These are phyloP conservation scores for Backusella liffmaniae DNA, from an alignment of 192 early-diverging fungal species.

Conservation along the genomic window DNA sequence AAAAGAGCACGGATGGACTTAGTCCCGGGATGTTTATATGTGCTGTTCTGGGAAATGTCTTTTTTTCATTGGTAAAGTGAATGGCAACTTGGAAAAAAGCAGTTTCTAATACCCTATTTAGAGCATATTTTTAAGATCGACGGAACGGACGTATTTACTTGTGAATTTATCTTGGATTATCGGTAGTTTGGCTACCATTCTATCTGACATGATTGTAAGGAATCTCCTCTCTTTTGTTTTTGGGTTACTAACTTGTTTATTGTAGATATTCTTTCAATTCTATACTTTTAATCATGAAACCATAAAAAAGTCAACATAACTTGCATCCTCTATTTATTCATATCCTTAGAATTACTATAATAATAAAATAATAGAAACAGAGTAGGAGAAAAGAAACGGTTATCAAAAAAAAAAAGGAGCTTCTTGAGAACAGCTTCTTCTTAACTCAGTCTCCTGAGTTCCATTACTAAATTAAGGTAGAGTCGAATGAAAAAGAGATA, in stretches of 20 bases:
- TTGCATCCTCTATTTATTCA: neutral
- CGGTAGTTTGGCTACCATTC: constrained; percentile 65
- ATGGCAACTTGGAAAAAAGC: too few species aligned
- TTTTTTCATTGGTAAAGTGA: constrained; percentile 39
- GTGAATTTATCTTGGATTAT: constrained; percentile 73
- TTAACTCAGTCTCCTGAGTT: neutral
- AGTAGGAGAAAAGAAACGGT: neutral
- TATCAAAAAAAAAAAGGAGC: neutral
- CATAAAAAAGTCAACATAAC: neutral
- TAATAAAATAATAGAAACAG: neutral
- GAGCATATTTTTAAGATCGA: constrained; percentile 66
- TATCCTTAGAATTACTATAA: neutral
- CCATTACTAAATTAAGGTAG: neutral
- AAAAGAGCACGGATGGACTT: constrained; percentile 73
- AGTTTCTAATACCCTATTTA: constrained; percentile 27
- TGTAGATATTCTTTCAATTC: neutral
- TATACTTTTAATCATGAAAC: neutral
- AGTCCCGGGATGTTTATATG: constrained; percentile 79
- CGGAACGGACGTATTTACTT: constrained; percentile 58
- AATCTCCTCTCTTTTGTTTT: neutral
- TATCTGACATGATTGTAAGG: constrained; percentile 67
- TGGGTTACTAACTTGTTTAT: neutral
- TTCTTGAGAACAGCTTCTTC: neutral
- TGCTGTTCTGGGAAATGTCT: constrained; percentile 71
- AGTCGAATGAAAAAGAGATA: neutral